phyloP scores from a whole-genome alignment of 345 rosid genomes.

The Mangifera indica region DNA sequence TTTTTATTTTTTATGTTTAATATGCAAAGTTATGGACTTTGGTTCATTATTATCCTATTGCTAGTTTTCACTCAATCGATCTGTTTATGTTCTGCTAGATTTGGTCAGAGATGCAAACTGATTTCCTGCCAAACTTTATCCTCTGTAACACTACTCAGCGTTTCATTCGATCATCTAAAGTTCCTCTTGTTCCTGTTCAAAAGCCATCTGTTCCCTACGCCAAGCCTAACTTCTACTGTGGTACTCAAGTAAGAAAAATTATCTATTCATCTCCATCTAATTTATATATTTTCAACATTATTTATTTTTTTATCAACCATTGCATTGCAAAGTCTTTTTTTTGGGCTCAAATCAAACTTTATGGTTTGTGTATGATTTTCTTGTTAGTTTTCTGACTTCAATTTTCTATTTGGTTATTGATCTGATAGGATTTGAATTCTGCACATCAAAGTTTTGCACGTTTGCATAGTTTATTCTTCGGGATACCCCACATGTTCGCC shows the following conservation, averaged over 20 bases:
- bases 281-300: slow-evolving; percentile 4
- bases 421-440: slow-evolving; percentile 79
- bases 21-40: slow-evolving; percentile 10
- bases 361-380: not conserved
- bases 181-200: slow-evolving; percentile 69
- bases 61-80: not conserved
- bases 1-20: not conserved
- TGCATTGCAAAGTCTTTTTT: not conserved
- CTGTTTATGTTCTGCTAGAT: slow-evolving; percentile 46
- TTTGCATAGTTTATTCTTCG: slow-evolving; percentile 88
- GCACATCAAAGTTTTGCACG: slow-evolving; percentile 98
- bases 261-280: not conserved
- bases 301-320: slow-evolving; percentile 10
- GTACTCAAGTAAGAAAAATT: slow-evolving; percentile 72
- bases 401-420: not conserved
- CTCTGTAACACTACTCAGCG: slow-evolving; percentile 98
- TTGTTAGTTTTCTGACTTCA: not conserved
- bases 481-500: slow-evolving; percentile 85
- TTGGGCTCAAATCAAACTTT: too few species aligned
- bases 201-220: slow-evolving; percentile 94
- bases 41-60: not conserved
- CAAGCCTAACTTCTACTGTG: slow-evolving; percentile 88
- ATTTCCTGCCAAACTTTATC: slow-evolving; percentile 95
- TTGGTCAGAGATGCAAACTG: slow-evolving; percentile 99
- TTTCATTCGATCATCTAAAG: slow-evolving; percentile 79